Evolutionary conservation across 2,329 filamentous ascomycete genomes (phyloP), one percentile per base, ranked within the genome.

Genomic region (Bimuria novae-zelandiae): DNA sequence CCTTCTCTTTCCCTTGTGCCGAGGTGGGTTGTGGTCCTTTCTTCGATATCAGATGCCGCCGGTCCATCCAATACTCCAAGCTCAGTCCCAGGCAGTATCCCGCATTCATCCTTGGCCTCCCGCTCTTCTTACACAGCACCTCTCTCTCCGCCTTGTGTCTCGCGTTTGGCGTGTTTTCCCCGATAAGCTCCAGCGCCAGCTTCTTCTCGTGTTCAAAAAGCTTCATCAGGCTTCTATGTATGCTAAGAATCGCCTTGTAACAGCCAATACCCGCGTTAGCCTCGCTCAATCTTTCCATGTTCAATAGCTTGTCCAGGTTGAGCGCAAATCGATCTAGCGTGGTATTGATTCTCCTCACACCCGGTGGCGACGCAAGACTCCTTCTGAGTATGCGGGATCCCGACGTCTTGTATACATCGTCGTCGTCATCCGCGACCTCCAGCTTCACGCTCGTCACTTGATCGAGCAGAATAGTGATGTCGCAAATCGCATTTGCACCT

Each of bases 51-150:
- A 84, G 70, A 41, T 82, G 77, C 41, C 83, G 79, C 50, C 79
- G 77, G 61, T 87, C 81, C 70, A 84, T 87, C 90, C 90, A 94
- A 70, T 93, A 95, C 59, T 91, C 87, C 33, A 94, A 64, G 43
- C 83, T 84, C 51, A 93, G 75, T 1, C 90, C 90, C 22, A 93
- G 76, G 44, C 81, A 82, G 19, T 82, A 81, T 45, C 84, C 79
- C 12, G 82, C 81, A 72, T 94, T 89, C 82, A 93, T 88, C 25
- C 81, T 76, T 0, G 90, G 89, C 25, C 80, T 80, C 1, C 90
- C 90, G 67, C 89, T 88, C 57, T 82, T 84, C 51, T 83, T 84
- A 68, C 88, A 91, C 72, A 90, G 81, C 41, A 84, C 86, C 45
- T 81, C 75, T n/a, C 80, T 75, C 37, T 80, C 78, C 10, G 86